phyloP scores from a whole-genome alignment of 495 filamentous ascomycete species.

The Xylaria nigripes region DNA sequence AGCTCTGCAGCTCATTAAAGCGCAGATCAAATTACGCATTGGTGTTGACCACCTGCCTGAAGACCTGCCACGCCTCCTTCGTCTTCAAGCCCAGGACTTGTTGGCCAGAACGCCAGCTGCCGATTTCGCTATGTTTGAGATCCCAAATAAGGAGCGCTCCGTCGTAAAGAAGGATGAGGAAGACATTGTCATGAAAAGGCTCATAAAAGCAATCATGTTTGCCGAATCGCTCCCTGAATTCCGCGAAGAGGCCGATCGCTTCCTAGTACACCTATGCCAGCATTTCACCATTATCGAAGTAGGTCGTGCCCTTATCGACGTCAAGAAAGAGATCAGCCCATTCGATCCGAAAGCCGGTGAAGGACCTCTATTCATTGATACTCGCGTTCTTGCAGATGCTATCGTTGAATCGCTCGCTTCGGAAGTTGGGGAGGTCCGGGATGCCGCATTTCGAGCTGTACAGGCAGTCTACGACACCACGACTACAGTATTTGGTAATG shows the following conservation, averaged over 20 bases:
- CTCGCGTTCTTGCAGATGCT: slow-evolving; percentile 75
- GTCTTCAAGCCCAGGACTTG: slow-evolving; percentile 82
- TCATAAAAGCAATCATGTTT: slow-evolving; percentile 82
- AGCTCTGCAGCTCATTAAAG: slow-evolving; percentile 73
- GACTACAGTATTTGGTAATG: slow-evolving; percentile 68
- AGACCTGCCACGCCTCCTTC: slow-evolving; percentile 73
- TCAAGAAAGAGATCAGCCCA: slow-evolving; percentile 59
- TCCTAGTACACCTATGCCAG: slow-evolving; percentile 71
- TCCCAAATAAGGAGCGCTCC: slow-evolving; percentile 69
- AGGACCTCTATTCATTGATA: slow-evolving; percentile 77
- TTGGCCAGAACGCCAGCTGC: slow-evolving; percentile 56
- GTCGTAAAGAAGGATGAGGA: slow-evolving; percentile 79
- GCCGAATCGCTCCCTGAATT: slow-evolving; percentile 77
- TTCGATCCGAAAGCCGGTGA: slow-evolving; percentile 83
- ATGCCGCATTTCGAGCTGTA: slow-evolving; percentile 72
- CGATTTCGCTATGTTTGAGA: slow-evolving; percentile 54
- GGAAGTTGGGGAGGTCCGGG: slow-evolving; percentile 68
- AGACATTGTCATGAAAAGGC: slow-evolving; percentile 69
- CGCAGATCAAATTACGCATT: slow-evolving; percentile 82
- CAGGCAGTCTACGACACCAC: slow-evolving; percentile 68
- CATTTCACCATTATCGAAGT: slow-evolving; percentile 93
- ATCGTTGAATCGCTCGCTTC: slow-evolving; percentile 82
- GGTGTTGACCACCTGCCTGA: slow-evolving; percentile 83
- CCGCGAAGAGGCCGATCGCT: slow-evolving; percentile 56
- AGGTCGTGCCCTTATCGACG: slow-evolving; percentile 65